Conservation (phyloP, 371 early-diverging fungal species). For the Circinella minor region DNA sequence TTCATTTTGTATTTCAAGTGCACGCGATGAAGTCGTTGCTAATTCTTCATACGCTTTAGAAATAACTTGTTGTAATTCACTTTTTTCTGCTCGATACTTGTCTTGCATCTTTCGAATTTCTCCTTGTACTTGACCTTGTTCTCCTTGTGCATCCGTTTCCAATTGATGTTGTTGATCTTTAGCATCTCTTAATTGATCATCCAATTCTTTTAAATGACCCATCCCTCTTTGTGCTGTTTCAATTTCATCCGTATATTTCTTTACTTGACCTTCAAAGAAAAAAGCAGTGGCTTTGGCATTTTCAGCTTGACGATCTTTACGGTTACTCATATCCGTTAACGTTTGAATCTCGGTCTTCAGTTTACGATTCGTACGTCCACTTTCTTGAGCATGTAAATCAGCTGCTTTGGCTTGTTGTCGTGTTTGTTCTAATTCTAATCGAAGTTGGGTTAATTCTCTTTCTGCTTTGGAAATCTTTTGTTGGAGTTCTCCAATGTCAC, state of each 20-base stretch:
- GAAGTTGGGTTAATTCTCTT: slow-evolving; percentile 38
- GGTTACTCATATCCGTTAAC: slow-evolving; percentile 54
- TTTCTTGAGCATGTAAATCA: slow-evolving; percentile 50
- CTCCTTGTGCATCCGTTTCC: slow-evolving; percentile 37
- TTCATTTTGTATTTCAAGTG: slow-evolving; percentile 42
- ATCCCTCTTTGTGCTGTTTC: slow-evolving; percentile 52
- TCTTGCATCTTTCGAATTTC: slow-evolving; percentile 36
- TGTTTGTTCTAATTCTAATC: slow-evolving; percentile 47
- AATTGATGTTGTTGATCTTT: slow-evolving; percentile 41
- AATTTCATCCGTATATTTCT: slow-evolving; percentile 57
- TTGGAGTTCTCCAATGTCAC: slow-evolving; percentile 55
- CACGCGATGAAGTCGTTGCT: slow-evolving; percentile 31
- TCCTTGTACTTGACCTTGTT: slow-evolving; percentile 33
- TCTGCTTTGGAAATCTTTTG: slow-evolving; percentile 52
- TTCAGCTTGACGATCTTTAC: slow-evolving; percentile 57
- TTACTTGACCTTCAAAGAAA: slow-evolving; percentile 57
- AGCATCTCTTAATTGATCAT: slow-evolving; percentile 50
- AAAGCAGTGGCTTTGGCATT: slow-evolving; percentile 58
- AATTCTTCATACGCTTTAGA: slow-evolving; percentile 44
- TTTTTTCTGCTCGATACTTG: slow-evolving; percentile 37
- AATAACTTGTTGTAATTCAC: slow-evolving; percentile 35
- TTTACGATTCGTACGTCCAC: slow-evolving; percentile 53
- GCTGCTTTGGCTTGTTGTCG: slow-evolving; percentile 52
- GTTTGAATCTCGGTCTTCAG: slow-evolving; percentile 56
- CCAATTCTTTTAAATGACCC: slow-evolving; percentile 49